Base-by-base conservation (phyloP, 768 basidiomycete genomes). In the Lactarius deliciosus region DNA sequence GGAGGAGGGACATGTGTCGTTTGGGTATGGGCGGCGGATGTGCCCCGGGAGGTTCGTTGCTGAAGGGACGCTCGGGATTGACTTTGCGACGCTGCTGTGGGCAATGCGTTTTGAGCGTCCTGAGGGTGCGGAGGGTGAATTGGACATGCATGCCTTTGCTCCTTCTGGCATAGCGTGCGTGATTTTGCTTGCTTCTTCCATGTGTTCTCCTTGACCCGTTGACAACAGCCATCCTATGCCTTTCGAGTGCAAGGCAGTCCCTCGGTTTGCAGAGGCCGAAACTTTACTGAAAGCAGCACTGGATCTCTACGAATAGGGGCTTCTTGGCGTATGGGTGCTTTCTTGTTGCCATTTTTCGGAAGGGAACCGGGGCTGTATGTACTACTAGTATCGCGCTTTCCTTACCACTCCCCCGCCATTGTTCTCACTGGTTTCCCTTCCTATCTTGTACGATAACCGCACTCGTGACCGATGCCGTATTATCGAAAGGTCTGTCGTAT, bases 191-290 rank as follows among this genome's bases (percentile, higher is more conserved):
- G 13, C 20, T 25, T 6, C 5, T 4, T 36, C 38, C 36, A 15
- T 25, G 16, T 34, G 13, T 10, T 20, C 11, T 34, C 11, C 2
- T n/a, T 58, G 5, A 58, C n/a, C 4, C 20, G 11, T 40, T 4
- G n/a, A 10, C 53, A 36, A 32, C 53, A 47, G 32, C n/a, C 18
- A 25, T 11, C 50, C 50, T 25, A 6, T 25, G 13, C 54, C 61
- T 30, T 63, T 63, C 50, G 30, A 30, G 20, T 63, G 53, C 53
- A 54, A 28, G 32, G 38, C 25, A 13, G 15, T 54, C 13, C 61
- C 61, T 63, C 45, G 61, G 32, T 56, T 63, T 53, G 20, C 54
- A 9, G 61, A 63, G 50, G 61, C 61, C 15, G 11, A 16, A 15
- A 1, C n/a, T 32, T 54, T 56, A n/a, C 45, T 63, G 6, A 53